Conservation (phyloP, 257 asterid genomes). For the Linderniella brevidens region DNA sequence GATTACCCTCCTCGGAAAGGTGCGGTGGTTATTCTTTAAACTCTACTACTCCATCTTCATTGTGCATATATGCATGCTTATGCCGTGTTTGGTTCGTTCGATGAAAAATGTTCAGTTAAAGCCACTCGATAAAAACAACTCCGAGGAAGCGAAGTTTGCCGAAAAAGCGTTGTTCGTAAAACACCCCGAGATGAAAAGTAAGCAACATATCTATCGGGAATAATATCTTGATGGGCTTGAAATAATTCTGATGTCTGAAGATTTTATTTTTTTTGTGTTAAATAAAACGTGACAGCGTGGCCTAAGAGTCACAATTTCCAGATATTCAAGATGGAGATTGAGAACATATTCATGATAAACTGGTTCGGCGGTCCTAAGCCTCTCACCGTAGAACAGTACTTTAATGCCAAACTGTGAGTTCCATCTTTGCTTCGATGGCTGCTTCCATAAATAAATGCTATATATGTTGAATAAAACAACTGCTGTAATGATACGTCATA, state of each 20-base stretch:
- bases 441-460: too few relatives aligned
- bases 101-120: conserved; percentile 40
- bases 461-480: too few relatives aligned
- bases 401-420: neutral
- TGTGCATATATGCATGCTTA: too few relatives aligned
- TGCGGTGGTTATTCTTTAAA: conserved; percentile 2
- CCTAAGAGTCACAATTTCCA: conserved; percentile 1
- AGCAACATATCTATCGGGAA: neutral
- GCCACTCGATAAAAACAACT: conserved; percentile 22
- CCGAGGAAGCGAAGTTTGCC: conserved; percentile 53
- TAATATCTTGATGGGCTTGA: too few relatives aligned
- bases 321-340: neutral
- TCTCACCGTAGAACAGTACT: conserved; percentile 1
- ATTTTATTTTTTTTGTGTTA: too few relatives aligned
- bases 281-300: neutral
- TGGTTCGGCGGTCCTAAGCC: conserved; percentile 1
- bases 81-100: neutral
- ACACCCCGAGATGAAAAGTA: conserved; percentile 80
- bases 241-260: too few relatives aligned
- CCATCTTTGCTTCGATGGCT: neutral
- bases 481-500: too few relatives aligned
- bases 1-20: conserved; percentile 76
- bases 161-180: conserved; percentile 47
- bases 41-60: too few relatives aligned
- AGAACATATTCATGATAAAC: neutral